These are phyloP conservation scores for Orbilia ellipsospora DNA, from an alignment of 2,329 filamentous ascomycete genomes.

Conservation along the genomic window DNA sequence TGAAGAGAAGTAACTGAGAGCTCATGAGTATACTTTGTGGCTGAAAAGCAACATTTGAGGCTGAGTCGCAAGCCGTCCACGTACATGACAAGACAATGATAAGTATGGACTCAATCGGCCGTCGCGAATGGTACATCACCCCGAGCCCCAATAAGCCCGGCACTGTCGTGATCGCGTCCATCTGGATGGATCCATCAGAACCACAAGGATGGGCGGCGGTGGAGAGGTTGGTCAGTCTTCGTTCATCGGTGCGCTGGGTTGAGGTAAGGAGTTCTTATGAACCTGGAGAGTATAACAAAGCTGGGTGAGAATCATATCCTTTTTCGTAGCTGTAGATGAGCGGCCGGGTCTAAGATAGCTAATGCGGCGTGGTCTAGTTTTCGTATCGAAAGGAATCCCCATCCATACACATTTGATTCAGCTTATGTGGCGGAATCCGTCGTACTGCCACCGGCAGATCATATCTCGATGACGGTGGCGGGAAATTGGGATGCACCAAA, in stretches of 20 bases:
- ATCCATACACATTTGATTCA: constrained; percentile 29
- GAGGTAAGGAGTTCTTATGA: constrained; percentile 25
- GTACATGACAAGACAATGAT: constrained; percentile 37
- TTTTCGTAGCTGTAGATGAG: neutral
- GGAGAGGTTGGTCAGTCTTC: constrained; percentile 20
- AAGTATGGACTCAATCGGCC: constrained; percentile 24
- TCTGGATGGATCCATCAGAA: constrained; percentile 24
- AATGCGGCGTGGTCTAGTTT: constrained; percentile 9
- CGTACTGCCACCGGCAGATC: constrained; percentile 26
- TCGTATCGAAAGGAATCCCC: constrained; percentile 21
- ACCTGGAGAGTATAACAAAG: constrained; percentile 18
- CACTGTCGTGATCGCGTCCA: constrained; percentile 21
- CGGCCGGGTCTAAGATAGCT: neutral
- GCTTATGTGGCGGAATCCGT: constrained; percentile 18
- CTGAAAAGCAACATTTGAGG: constrained; percentile 32
- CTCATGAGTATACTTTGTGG: too few species aligned
- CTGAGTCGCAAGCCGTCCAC: constrained; percentile 17
- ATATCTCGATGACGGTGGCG: constrained; percentile 29
- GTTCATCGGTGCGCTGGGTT: constrained; percentile 35
- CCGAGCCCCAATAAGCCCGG: constrained; percentile 3
- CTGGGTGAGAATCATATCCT: constrained; percentile 10
- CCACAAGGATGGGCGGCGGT: constrained; percentile 23
- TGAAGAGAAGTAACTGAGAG: too few species aligned
- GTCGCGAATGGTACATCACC: constrained; percentile 22
- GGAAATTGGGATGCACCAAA: constrained; percentile 28